Conservation (phyloP, 2,329 filamentous ascomycete species). For the Calonectria pauciramosa region DNA sequence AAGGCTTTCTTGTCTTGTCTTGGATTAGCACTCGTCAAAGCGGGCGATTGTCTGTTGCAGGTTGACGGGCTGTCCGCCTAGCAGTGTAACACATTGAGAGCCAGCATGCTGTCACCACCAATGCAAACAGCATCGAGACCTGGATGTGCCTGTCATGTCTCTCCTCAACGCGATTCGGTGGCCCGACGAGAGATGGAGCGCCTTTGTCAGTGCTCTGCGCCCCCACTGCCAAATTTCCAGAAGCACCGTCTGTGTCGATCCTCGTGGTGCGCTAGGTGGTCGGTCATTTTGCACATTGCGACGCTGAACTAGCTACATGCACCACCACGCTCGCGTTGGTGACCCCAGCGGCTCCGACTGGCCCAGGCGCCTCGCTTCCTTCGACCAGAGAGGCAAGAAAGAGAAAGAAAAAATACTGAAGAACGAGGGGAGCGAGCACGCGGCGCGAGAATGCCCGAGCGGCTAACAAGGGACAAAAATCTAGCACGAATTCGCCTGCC, state of each 20-base stretch:
- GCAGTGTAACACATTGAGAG: slow-evolving; percentile 1
- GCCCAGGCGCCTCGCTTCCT: background rate
- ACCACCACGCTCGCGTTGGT: background rate
- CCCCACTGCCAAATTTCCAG: slow-evolving; percentile 11
- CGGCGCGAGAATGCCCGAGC: background rate
- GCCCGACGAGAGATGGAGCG: background rate
- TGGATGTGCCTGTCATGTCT: slow-evolving; percentile 2
- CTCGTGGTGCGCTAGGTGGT: background rate
- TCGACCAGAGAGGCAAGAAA: background rate
- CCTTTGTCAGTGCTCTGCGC: background rate
- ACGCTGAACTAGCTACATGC: background rate
- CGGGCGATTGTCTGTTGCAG: slow-evolving; percentile 8
- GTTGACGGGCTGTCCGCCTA: background rate
- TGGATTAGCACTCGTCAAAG: slow-evolving; percentile 3
- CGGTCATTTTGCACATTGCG: background rate
- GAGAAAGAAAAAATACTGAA: background rate
- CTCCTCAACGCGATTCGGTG: background rate
- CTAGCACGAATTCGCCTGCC: slow-evolving; percentile 24
- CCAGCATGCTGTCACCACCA: background rate
- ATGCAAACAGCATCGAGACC: background rate
- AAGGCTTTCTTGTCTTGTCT: background rate
- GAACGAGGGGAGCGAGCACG: slow-evolving; percentile 11
- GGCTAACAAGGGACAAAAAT: slow-evolving; percentile 9
- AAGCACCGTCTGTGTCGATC: slow-evolving; percentile 5
- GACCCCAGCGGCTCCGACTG: background rate